Evolutionary conservation across 345 rosid species (phyloP).

Genomic region (Citrus reticulata): DNA sequence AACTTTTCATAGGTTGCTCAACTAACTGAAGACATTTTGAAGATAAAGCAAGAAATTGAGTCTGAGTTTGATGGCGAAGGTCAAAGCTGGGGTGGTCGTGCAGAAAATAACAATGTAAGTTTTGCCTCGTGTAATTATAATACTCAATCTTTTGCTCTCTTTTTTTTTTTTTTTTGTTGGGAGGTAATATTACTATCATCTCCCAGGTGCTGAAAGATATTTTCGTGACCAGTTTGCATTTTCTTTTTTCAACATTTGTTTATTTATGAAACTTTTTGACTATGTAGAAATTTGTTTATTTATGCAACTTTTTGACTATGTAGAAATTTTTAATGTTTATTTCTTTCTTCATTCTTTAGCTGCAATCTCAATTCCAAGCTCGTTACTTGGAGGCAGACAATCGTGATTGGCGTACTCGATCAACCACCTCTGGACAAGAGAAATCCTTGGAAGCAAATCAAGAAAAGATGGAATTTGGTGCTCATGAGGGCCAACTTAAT

Average conservation of each 20-base stretch:
- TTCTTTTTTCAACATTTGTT: not conserved
- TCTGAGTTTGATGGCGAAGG: conserved; percentile 61
- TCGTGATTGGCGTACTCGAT: conserved; percentile 77
- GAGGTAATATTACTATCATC: not conserved
- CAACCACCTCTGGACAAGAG: conserved; percentile 53
- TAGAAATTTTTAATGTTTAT: not conserved
- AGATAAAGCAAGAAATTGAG: conserved; percentile 58
- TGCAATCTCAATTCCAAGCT: conserved; percentile 34
- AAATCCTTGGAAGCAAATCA: conserved; percentile 45
- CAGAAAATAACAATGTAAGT: conserved; percentile 51
- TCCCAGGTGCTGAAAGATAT: no score
- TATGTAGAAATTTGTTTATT: not conserved
- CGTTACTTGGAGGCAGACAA: conserved; percentile 63
- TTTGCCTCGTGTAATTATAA: not conserved
- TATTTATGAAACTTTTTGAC: not conserved
- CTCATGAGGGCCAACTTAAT: conserved; percentile 41
- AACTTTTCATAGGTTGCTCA: conserved; percentile 26
- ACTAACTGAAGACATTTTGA: conserved; percentile 56
- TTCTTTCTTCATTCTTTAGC: conserved; percentile 16
- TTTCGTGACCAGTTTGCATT: not conserved
- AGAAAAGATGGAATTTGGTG: conserved; percentile 30
- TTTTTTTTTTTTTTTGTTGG: not conserved
- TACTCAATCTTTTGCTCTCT: not conserved
- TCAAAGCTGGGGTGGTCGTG: conserved; percentile 54
- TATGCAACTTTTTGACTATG: not conserved